Evolutionary conservation across 768 basidiomycete species (phyloP), one percentile per base, ranked within the genome.

Genomic region (Suillus placidus): DNA sequence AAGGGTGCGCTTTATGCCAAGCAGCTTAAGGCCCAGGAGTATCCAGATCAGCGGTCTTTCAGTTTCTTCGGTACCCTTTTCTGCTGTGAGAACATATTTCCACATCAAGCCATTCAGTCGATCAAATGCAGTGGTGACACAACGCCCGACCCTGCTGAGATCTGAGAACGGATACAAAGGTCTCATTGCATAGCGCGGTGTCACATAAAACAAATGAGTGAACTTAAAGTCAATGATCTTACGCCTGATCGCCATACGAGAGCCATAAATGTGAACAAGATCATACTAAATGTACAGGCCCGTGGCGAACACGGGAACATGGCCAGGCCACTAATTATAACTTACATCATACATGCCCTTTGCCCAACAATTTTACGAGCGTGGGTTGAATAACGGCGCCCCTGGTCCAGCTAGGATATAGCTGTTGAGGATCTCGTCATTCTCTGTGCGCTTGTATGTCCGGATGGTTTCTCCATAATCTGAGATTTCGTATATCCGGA

Each of bases 401-500:
- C 76, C 78, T 3, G 26, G 23, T 26, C 92, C 92, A 4, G 83
- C 82, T 7, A 94, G 80, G 13, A 87, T 73, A 79, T 90, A 83
- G 66, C 85, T 82, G 69, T 92, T 88, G 52, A 92, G 60, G 16
- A 92, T 79, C 63, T 85, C 86, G 62, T 88, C 88, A 64, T 88
- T 81, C 73, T 93, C 92, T 5, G 87, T 88, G 45, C 88, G 87
- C 77, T 97, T 97, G 77, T 92, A 88, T 43, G 97, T 97, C 74
- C 83, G 81, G 73, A 99, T 93, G 7, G 87, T 95, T 83, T 99
- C 97, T 54, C 97, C 97, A 71, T 85, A 98, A 67, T 94, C 88
- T 20, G 89, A 91, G 61, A 99, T 83, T 32, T 94, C 88, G 76
- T 90, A 99, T 54, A 98, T 81, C 9, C 97, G 84, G 83, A 97